phyloP scores from a whole-genome alignment of 148 eudicot species.

The Arctostaphylos glauca region DNA sequence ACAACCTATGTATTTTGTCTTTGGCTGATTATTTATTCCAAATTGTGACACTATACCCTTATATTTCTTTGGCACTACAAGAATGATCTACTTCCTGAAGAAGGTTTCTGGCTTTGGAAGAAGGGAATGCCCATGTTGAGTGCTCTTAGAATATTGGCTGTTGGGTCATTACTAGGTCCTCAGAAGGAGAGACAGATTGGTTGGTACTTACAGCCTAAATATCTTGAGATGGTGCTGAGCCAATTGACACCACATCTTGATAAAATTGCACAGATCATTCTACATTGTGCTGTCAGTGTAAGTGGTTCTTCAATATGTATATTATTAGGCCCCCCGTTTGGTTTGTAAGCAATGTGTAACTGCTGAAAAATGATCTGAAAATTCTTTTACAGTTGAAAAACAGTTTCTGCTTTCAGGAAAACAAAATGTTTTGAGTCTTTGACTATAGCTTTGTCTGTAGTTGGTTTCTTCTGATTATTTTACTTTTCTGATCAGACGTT shows the following conservation, averaged over 20 bases:
- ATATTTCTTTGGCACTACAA: conserved; percentile 23
- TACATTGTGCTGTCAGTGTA: conserved; percentile 90
- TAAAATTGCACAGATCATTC: conserved; percentile 68
- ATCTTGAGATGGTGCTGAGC: conserved; percentile 50
- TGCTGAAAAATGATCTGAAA: not conserved
- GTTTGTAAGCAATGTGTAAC: not conserved
- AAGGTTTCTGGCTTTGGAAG: conserved; percentile 84
- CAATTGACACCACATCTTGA: conserved; percentile 74
- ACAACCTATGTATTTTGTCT: not conserved
- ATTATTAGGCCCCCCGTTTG: not conserved
- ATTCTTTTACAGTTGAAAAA: not conserved
- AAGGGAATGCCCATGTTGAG: conserved; percentile 81
- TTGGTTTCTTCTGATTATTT: conserved; percentile 9
- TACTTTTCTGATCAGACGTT: conserved; percentile 47
- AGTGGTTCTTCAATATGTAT: conserved; percentile 28
- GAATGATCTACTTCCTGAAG: conserved; percentile 95
- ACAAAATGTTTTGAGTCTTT: not conserved
- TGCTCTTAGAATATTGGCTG: conserved; percentile 65
- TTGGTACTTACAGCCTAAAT: conserved; percentile 75
- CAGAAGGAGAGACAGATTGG: conserved; percentile 67
- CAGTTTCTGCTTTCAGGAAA: not conserved
- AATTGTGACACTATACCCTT: conserved; percentile 17
- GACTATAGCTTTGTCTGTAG: not conserved
- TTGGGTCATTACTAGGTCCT: conserved; percentile 78
- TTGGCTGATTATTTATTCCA: not conserved